A percentile compares a stretch with the other conserved stretches of the same genome.
Evolutionary conservation across 305 asterid genomes (phyloP).

Genomic region (Euphrasia arctica): DNA sequence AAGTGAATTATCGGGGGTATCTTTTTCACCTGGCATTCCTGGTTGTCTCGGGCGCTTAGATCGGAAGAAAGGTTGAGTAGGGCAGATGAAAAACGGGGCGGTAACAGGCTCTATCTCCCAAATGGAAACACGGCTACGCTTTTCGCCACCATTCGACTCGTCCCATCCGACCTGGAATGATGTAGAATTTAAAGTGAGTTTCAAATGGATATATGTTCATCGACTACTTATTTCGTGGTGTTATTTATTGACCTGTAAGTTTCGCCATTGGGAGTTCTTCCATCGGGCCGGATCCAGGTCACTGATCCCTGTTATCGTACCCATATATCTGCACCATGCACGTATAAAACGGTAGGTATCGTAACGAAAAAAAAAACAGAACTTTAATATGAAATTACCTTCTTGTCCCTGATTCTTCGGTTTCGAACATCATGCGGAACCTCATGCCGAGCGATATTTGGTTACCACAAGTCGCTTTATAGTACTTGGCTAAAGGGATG

Average conservation of each 20-base stretch:
- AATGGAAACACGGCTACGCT: constrained; percentile 82
- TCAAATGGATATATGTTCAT: background rate
- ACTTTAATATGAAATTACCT: constrained; percentile 36
- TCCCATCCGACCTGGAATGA: constrained; percentile 99
- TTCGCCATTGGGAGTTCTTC: constrained; percentile 98
- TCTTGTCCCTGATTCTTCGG: constrained; percentile 92
- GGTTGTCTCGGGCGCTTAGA: constrained; percentile 86
- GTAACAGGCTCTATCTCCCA: constrained; percentile 99
- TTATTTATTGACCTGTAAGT: constrained; percentile 62
- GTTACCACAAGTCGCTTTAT: constrained; percentile 79
- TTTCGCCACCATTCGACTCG: constrained; percentile 88
- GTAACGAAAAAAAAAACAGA: background rate
- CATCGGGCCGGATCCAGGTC: constrained; percentile 91
- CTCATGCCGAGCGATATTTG: constrained; percentile 97
- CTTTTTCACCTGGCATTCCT: constrained; percentile 81
- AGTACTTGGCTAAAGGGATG: constrained; percentile 90
- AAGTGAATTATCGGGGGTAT: too few species aligned
- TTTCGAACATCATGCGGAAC: constrained; percentile 96
- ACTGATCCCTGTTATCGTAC: constrained; percentile 87
- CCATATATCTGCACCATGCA: constrained; percentile 74
- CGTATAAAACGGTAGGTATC: background rate
- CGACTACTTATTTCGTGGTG: background rate
- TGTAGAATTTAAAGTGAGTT: constrained; percentile 17
- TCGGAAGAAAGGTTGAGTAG: constrained; percentile 72
- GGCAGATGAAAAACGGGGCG: constrained; percentile 95